A percentile compares a stretch with the other conserved stretches of the same genome.
Conservation (phyloP, 2,329 filamentous ascomycete genomes). For the Aaosphaeria arxii region DNA sequence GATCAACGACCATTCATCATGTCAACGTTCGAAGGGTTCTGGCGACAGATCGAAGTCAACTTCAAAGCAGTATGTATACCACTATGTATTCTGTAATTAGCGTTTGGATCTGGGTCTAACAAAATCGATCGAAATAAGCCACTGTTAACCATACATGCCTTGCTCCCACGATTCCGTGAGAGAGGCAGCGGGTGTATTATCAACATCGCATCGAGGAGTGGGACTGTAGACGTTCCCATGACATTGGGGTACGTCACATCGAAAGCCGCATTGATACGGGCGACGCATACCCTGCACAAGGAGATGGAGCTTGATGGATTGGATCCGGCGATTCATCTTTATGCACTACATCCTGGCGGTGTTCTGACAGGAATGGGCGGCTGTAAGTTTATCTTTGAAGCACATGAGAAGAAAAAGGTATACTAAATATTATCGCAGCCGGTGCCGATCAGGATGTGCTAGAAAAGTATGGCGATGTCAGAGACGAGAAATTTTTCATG, state of each 20-base stretch:
- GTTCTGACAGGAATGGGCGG: slow-evolving; percentile 25
- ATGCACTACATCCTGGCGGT: slow-evolving; percentile 30
- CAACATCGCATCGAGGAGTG: slow-evolving; percentile 26
- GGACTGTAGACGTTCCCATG: slow-evolving; percentile 30
- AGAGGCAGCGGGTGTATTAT: slow-evolving; percentile 27
- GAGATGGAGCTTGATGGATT: slow-evolving; percentile 26
- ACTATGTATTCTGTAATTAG: not conserved
- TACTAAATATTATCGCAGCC: slow-evolving; percentile 11
- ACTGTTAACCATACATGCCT: slow-evolving; percentile 20
- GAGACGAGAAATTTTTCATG: slow-evolving; percentile 22
- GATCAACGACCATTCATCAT: slow-evolving; percentile 25
- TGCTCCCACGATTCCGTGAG: slow-evolving; percentile 20
- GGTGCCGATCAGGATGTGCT: slow-evolving; percentile 18
- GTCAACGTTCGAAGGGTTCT: slow-evolving; percentile 22
- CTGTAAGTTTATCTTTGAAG: slow-evolving; percentile 11
- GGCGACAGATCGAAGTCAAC: slow-evolving; percentile 30
- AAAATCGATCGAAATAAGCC: slow-evolving; percentile 10
- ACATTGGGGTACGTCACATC: slow-evolving; percentile 25
- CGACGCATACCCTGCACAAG: slow-evolving; percentile 27
- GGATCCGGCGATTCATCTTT: slow-evolving; percentile 25
- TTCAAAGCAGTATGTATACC: slow-evolving; percentile 20
- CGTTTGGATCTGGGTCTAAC: not conserved
- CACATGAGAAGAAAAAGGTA: not conserved
- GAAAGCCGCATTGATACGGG: slow-evolving; percentile 26
- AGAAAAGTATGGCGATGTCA: slow-evolving; percentile 24